These are phyloP conservation scores for Starmerella scarabaei DNA, from an alignment of 805 yeast genomes.

Conservation along the genomic window DNA sequence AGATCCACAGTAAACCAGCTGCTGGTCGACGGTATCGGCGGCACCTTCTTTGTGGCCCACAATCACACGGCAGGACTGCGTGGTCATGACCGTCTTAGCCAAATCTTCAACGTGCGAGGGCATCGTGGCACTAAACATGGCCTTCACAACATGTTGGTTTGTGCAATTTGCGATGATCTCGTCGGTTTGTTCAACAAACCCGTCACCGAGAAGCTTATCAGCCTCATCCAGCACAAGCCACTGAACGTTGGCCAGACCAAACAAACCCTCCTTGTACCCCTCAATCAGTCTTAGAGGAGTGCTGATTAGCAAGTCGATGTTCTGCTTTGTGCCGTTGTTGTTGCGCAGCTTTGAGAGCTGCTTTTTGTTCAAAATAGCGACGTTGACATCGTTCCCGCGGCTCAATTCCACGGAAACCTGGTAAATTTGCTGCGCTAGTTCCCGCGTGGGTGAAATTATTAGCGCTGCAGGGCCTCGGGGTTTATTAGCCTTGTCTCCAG, in stretches of 20 bases:
- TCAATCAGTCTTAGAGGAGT: conserved; percentile 87
- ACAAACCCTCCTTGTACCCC: conserved; percentile 45
- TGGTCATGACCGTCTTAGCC: conserved; percentile 67
- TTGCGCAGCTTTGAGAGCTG: conserved; percentile 51
- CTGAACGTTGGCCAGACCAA: conserved; percentile 54
- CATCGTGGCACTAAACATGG: conserved; percentile 89
- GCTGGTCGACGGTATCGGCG: conserved; percentile 66
- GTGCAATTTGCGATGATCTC: conserved; percentile 52
- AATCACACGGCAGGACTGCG: conserved; percentile 68
- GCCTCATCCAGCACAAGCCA: conserved; percentile 88
- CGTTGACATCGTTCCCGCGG: conserved; percentile 42
- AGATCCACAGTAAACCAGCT: conserved; percentile 71
- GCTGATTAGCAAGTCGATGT: conserved; percentile 67
- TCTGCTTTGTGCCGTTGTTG: conserved; percentile 39
- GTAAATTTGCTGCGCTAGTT: conserved; percentile 75
- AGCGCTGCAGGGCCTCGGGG: conserved; percentile 50
- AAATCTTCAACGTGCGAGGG: conserved; percentile 86
- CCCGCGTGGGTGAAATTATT: conserved; percentile 87
- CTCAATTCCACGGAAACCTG: conserved; percentile 50
- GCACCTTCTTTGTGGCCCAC: conserved; percentile 95
- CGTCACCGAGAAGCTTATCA: conserved; percentile 78
- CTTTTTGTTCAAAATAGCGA: conserved; percentile 59
- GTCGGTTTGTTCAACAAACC: conserved; percentile 85
- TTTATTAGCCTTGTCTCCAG: neutral
- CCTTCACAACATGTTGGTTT: conserved; percentile 39